Base-by-base conservation (phyloP, 371 early-diverging fungal genomes). In the Enterocytospora artemiae region DNA sequence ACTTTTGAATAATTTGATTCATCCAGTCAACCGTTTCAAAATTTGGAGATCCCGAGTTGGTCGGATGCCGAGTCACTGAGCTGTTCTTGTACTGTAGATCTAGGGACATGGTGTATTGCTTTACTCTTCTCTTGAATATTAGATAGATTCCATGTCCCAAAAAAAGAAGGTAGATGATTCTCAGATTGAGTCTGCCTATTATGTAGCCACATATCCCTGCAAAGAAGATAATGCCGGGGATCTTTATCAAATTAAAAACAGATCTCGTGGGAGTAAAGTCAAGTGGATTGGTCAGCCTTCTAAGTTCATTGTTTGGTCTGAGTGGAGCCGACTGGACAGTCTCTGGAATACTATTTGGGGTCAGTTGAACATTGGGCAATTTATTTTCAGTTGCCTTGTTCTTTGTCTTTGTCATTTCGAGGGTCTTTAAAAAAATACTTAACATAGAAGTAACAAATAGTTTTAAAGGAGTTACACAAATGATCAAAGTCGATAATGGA, bases 11-110 rank as follows among this genome's bases (percentile, higher is more conserved):
- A 73, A 93, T 88, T 69, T 83, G 84, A 77, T 96, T 96, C 58
- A 96, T 75, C 97, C 97, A 96, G 61, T 90, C 90, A 1, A 86
- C 89, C 32, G 86, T 84, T 76, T 96, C 96, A 24, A 25, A 68
- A 36, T 75, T 67, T 14, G 57, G 52, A 22, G 65, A 48, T 16
- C 59, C 54, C 32, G 22, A 32, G 25, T 56, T 52, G 41, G 44
- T 39, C 18, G 58, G 28, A 22, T 58, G 64, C 37, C 74, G 63
- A 46, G 61, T 69, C 33, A 71, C 39, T 33, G 65, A 54, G 14
- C 66, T 63, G 24, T 75, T 55, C 31, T 67, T 70, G 0, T 71
- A 53, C 16, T 75, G 65, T 14, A 72, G 65, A 37, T 74, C 69
- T 14, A 77, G 43, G 55, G 76, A 72, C 16, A 54, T 43, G n/a